Conservation (phyloP, 768 basidiomycete genomes). For the Russula vinacea region DNA sequence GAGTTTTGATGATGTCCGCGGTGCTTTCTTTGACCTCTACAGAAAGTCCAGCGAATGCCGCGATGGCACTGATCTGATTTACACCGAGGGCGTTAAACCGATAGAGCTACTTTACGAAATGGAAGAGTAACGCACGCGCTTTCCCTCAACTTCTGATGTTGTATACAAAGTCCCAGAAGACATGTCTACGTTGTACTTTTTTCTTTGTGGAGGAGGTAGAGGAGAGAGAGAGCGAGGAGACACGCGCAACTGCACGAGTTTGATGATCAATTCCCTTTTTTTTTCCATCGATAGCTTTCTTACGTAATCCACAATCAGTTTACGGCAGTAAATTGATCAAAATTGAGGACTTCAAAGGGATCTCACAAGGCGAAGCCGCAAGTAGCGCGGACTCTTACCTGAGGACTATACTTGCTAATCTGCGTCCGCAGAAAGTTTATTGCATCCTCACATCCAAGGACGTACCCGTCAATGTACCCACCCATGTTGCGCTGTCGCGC, state of each 20-base stretch:
- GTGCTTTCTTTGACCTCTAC: conserved; percentile 53
- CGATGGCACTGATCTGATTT: conserved; percentile 50
- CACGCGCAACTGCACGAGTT: conserved; percentile 24
- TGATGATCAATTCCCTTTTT: conserved; percentile 8
- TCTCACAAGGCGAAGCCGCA: too few species aligned
- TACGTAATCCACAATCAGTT: conserved; percentile 12
- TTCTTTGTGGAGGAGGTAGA: conserved; percentile 20
- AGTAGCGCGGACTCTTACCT: too few species aligned
- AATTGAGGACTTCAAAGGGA: too few species aligned
- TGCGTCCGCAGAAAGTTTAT: too few species aligned
- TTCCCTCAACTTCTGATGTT: conserved; percentile 40
- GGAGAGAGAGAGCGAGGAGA: conserved; percentile 32
- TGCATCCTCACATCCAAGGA: too few species aligned
- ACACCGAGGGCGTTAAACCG: not conserved
- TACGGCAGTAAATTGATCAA: too few species aligned
- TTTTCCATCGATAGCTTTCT: conserved; percentile 20
- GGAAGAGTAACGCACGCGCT: conserved; percentile 46
- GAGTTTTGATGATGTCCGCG: conserved; percentile 73
- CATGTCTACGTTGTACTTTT: conserved; percentile 40
- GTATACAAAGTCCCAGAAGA: conserved; percentile 67
- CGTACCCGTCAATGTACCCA: too few species aligned
- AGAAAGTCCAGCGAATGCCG: conserved; percentile 57
- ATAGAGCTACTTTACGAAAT: not conserved
- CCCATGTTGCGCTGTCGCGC: too few species aligned
- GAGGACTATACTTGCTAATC: too few species aligned